phyloP scores from a whole-genome alignment of 805 yeast genomes.

The Ogataea glucozyma region DNA sequence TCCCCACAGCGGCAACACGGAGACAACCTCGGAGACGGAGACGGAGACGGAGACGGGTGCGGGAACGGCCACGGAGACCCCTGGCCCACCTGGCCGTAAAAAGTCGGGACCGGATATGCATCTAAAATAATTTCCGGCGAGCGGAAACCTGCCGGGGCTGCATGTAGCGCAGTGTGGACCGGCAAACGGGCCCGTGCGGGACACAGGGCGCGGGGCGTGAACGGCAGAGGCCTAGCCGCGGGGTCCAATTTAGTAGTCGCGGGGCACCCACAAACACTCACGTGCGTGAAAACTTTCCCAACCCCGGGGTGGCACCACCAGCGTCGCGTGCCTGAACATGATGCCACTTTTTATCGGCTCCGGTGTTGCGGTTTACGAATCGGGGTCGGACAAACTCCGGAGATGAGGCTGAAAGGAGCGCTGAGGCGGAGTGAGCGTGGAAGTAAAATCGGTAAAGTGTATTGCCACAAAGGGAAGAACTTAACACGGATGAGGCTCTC shows the following conservation, averaged over 20 bases:
- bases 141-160: slow-evolving; percentile 2
- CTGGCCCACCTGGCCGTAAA: slow-evolving; percentile 4
- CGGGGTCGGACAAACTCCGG: too few species aligned
- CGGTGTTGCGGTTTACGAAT: neutral
- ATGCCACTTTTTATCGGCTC: slow-evolving; percentile 9
- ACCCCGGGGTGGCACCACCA: slow-evolving; percentile 5
- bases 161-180: too few species aligned
- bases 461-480: too few species aligned
- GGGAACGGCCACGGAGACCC: slow-evolving; percentile 9
- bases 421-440: neutral
- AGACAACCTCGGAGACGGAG: slow-evolving; percentile 9
- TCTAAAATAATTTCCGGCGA: neutral
- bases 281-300: too few species aligned
- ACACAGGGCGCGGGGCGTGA: too few species aligned
- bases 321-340: slow-evolving; percentile 2
- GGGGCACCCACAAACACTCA: too few species aligned
- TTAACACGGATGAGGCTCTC: too few species aligned
- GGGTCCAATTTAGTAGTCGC: too few species aligned
- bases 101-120: slow-evolving; percentile 9
- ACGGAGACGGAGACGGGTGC: slow-evolving; percentile 4
- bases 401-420: neutral
- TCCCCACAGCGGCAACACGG: slow-evolving; percentile 10
- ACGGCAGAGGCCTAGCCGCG: too few species aligned
- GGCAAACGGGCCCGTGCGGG: too few species aligned
- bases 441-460: too few species aligned